Conservation (phyloP, 495 filamentous ascomycete species). For the Symbiotaphrina buchneri region DNA sequence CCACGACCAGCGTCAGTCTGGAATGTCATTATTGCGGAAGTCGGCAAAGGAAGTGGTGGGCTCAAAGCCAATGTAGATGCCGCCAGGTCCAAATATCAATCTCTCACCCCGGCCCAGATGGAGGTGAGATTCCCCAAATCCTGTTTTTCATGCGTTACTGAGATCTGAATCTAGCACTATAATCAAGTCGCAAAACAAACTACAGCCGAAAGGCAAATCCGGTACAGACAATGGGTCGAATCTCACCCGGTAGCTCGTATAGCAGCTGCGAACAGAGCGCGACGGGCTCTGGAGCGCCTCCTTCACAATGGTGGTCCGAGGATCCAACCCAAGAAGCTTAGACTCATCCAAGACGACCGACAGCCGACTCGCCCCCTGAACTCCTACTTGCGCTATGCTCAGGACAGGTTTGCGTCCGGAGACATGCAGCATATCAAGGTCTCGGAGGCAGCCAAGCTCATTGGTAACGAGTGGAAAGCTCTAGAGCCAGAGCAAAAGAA, state of each 20-base stretch:
- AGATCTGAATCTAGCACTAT: slow-evolving; percentile 17
- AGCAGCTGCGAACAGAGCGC: slow-evolving; percentile 37
- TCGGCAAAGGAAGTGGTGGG: neutral
- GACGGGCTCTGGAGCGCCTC: slow-evolving; percentile 19
- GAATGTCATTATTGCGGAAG: neutral
- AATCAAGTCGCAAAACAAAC: slow-evolving; percentile 25
- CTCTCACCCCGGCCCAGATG: neutral
- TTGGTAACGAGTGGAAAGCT: slow-evolving; percentile 32
- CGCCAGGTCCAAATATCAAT: slow-evolving; percentile 4
- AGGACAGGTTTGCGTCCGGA: slow-evolving; percentile 19
- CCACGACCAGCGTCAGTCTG: too few species aligned
- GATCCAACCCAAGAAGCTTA: slow-evolving; percentile 5
- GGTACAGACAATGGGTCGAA: slow-evolving; percentile 34
- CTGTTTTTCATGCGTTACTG: slow-evolving; percentile 1
- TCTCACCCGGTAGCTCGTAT: slow-evolving; percentile 32
- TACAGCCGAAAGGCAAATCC: slow-evolving; percentile 17
- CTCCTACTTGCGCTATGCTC: slow-evolving; percentile 21
- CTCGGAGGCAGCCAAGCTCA: slow-evolving; percentile 10
- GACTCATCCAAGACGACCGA: slow-evolving; percentile 25
- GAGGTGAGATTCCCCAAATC: slow-evolving; percentile 1
- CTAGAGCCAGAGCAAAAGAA: slow-evolving; percentile 26
- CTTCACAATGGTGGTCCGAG: too few species aligned
- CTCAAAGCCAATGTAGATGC: too few species aligned
- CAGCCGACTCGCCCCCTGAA: slow-evolving; percentile 21
- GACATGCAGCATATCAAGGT: slow-evolving; percentile 19